Evolutionary conservation across 2,329 filamentous ascomycete species (phyloP).

Genomic region (Talaromyces atroroseus): DNA sequence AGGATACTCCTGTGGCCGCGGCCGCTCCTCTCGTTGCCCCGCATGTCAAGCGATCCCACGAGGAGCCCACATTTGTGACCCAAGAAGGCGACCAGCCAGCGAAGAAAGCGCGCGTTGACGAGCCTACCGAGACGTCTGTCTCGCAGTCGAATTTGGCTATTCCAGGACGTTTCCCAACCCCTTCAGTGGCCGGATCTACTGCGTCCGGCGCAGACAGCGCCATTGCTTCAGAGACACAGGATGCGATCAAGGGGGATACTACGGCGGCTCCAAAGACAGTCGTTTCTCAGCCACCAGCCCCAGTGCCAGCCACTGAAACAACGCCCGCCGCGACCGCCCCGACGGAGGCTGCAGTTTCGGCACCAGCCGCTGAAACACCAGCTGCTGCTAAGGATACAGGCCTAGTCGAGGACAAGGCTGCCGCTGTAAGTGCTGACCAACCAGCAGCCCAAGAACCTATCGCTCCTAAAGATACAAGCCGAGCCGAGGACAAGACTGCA

Average conservation of each 20-base stretch:
- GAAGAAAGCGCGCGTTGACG: constrained; percentile 33
- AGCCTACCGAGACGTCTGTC: constrained; percentile 7
- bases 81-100: constrained; percentile 28
- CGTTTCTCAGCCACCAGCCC: no score
- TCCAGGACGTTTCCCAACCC: constrained; percentile 10
- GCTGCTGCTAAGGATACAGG: background rate
- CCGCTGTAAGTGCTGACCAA: background rate
- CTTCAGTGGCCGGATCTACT: constrained; percentile 9
- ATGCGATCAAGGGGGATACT: constrained; percentile 1
- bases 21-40: constrained; percentile 12
- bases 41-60: constrained; percentile 33
- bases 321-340: background rate
- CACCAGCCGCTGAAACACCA: background rate
- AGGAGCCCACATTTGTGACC: constrained; percentile 26
- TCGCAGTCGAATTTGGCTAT: background rate
- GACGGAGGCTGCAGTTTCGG: background rate
- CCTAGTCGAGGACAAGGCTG: background rate
- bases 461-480: background rate
- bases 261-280: background rate
- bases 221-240: background rate
- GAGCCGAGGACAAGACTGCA: background rate
- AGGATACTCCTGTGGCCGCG: constrained; percentile 13
- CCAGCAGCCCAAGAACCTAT: background rate
- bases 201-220: constrained; percentile 7
- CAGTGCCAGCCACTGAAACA: background rate